Percentiles rank a stretch among this genome's conserved stretches.
Conservation (phyloP, 352 stramenopile species). For the Globisporangium yorkense region DNA sequence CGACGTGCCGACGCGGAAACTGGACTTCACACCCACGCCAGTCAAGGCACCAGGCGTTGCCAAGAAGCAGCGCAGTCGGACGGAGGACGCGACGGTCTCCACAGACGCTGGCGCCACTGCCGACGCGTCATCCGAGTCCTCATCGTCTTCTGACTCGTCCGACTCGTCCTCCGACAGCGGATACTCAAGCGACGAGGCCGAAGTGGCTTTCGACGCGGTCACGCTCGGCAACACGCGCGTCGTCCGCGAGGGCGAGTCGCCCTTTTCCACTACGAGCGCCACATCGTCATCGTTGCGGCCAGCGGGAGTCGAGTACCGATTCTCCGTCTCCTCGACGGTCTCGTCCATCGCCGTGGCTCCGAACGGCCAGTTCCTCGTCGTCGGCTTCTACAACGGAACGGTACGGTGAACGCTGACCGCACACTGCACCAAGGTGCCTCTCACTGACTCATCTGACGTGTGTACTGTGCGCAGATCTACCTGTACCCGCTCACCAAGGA, state of each 20-base stretch:
- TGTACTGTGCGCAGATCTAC: conserved; percentile 33
- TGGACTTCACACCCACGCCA: conserved; percentile 39
- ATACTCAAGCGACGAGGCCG: conserved; percentile 50
- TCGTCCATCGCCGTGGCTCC: conserved; percentile 74
- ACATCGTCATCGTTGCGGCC: conserved; percentile 17
- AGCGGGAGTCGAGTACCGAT: conserved; percentile 56
- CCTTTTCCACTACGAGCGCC: conserved; percentile 34
- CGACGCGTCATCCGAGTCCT: neutral
- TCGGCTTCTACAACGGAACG: conserved; percentile 75
- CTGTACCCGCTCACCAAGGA: conserved; percentile 64
- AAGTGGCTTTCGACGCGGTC: conserved; percentile 56
- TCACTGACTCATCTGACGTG: neutral
- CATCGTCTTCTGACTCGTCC: conserved; percentile 18
- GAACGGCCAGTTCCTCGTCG: conserved; percentile 67
- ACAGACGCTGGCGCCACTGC: neutral
- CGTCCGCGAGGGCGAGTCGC: conserved; percentile 37
- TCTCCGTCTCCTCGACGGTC: conserved; percentile 55
- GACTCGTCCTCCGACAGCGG: conserved; percentile 17
- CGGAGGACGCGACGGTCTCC: conserved; percentile 8
- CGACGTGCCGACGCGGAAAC: conserved; percentile 27
- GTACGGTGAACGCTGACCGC: conserved; percentile 12
- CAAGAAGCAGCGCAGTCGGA: conserved; percentile 6
- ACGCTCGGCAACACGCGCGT: conserved; percentile 60
- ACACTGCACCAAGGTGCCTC: neutral
- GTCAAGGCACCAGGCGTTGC: conserved; percentile 16